A percentile compares a stretch with the other conserved stretches of the same genome.
These are phyloP conservation scores for Hypoxylon subgilvum DNA, from an alignment of 495 filamentous ascomycete species.

Conservation along the genomic window DNA sequence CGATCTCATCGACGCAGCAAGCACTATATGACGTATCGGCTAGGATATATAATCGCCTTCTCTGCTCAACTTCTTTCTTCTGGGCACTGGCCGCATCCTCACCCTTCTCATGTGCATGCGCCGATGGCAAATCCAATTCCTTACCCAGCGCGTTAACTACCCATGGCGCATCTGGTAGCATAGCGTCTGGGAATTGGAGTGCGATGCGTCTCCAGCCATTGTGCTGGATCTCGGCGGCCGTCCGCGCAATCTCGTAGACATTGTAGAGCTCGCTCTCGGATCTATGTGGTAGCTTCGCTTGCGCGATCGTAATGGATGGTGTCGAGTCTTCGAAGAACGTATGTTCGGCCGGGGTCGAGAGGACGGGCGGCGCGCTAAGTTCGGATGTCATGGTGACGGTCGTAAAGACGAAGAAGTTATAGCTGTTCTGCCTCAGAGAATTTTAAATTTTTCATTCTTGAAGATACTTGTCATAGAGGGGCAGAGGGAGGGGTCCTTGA, in stretches of 20 bases:
- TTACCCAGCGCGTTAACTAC: slow-evolving; percentile 72
- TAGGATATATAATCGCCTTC: slow-evolving; percentile 74
- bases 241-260: slow-evolving; percentile 86
- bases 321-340: slow-evolving; percentile 68
- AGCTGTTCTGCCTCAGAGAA: too few species aligned
- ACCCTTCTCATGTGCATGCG: slow-evolving; percentile 3
- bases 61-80: slow-evolving; percentile 17
- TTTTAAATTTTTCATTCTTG: neutral
- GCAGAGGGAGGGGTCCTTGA: neutral
- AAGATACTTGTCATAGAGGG: neutral
- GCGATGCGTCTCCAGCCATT: slow-evolving; percentile 78
- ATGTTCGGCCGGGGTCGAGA: slow-evolving; percentile 87
- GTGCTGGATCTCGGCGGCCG: slow-evolving; percentile 72
- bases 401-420: neutral
- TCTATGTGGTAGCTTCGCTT: slow-evolving; percentile 48
- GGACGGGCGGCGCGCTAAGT: slow-evolving; percentile 66
- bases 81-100: neutral
- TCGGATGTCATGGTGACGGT: slow-evolving; percentile 43
- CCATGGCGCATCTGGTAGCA: slow-evolving; percentile 83
- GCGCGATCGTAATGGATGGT: slow-evolving; percentile 39
- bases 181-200: slow-evolving; percentile 91
- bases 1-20: slow-evolving; percentile 97
- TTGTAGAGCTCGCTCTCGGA: slow-evolving; percentile 74
- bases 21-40: slow-evolving; percentile 96
- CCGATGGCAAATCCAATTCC: slow-evolving; percentile 57